phyloP scores from a whole-genome alignment of 768 basidiomycete species.

The Termitomyces heimii region DNA sequence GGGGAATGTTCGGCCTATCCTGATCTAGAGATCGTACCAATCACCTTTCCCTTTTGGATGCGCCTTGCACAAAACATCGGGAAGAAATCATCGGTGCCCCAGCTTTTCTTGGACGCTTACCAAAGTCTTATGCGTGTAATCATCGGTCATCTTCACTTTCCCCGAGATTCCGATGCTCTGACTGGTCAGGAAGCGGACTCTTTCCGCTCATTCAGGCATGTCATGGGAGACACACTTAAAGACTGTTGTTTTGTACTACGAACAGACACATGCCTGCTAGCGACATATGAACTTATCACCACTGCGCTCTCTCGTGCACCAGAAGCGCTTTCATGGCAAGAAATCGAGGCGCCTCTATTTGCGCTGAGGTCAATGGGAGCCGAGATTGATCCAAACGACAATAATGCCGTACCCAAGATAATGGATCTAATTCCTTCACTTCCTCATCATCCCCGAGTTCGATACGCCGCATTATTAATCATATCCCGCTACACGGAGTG shows the following conservation, averaged over 20 bases:
- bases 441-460: constrained; percentile 85
- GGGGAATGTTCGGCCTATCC: constrained; percentile 87
- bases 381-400: constrained; percentile 78
- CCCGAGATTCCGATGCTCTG: constrained; percentile 58
- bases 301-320: constrained; percentile 58
- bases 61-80: constrained; percentile 86
- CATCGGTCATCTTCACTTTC: constrained; percentile 89
- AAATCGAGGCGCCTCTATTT: constrained; percentile 95
- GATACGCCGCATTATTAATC: constrained; percentile 92
- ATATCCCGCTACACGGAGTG: constrained; percentile 96
- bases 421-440: constrained; percentile 91
- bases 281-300: constrained; percentile 78
- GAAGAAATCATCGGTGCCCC: constrained; percentile 65
- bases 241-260: constrained; percentile 96
- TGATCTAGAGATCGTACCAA: constrained; percentile 93
- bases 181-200: constrained; percentile 85
- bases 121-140: constrained; percentile 78
- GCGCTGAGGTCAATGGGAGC: constrained; percentile 98
- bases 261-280: constrained; percentile 74
- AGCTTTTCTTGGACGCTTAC: constrained; percentile 81
- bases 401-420: constrained; percentile 88
- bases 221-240: constrained; percentile 98
- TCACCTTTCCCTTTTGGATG: constrained; percentile 99
- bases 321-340: constrained; percentile 78
- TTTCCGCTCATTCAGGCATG: constrained; percentile 92